These are phyloP conservation scores for Rhodosporidiobolus odoratus DNA, from an alignment of 768 basidiomycete genomes.

Conservation along the genomic window DNA sequence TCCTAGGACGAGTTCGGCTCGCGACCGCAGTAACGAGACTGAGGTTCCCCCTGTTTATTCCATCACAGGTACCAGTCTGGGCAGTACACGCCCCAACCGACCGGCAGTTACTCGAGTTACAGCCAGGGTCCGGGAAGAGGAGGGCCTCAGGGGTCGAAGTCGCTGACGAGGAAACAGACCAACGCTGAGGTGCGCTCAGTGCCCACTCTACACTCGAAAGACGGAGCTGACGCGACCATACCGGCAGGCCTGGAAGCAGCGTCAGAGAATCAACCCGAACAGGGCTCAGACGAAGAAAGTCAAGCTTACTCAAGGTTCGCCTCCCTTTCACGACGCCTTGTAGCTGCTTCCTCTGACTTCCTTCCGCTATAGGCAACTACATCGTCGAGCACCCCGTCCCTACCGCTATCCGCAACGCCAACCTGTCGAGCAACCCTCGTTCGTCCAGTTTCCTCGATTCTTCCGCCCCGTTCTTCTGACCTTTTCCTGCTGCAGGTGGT, in stretches of 20 bases:
- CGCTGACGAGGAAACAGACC: constrained; percentile 19
- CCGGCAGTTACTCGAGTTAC: constrained; percentile 17
- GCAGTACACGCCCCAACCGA: constrained; percentile 12
- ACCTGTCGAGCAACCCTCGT: constrained; percentile 32
- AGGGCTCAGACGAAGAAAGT: constrained; percentile 67
- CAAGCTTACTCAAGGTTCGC: constrained; percentile 76
- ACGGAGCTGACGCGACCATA: background rate
- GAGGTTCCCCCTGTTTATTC: background rate
- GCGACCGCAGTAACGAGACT: background rate
- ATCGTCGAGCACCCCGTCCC: constrained; percentile 41
- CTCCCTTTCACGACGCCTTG: constrained; percentile 62
- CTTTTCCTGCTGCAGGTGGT: constrained; percentile 38
- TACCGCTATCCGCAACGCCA: constrained; percentile 40
- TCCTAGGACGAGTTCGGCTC: no score
- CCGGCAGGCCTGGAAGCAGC: constrained; percentile 38
- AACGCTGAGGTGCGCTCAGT: constrained; percentile 22
- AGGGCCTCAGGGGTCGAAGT: constrained; percentile 3
- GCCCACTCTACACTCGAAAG: background rate
- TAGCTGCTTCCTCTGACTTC: constrained; percentile 48
- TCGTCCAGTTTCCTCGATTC: background rate
- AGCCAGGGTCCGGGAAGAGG: background rate
- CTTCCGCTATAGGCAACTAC: constrained; percentile 42
- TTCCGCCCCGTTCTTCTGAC: constrained; percentile 5
- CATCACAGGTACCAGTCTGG: constrained; percentile 10
- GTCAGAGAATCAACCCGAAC: constrained; percentile 40